Evolutionary conservation across 768 basidiomycete species (phyloP), one percentile per base, ranked within the genome.

Genomic region (Russula compacta): DNA sequence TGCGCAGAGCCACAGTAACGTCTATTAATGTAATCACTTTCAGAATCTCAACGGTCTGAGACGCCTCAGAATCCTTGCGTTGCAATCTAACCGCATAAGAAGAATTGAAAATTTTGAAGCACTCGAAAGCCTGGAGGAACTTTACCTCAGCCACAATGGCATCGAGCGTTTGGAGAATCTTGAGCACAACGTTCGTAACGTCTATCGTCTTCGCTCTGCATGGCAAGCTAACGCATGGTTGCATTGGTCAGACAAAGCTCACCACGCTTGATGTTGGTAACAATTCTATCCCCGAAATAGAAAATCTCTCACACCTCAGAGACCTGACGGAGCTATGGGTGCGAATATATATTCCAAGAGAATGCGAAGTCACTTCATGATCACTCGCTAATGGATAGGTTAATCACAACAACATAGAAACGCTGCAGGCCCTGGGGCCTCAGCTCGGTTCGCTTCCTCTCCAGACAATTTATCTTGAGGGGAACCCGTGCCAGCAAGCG

Each of bases 251-350:
- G 83, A 64, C 64, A 39, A 88, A 89, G 64, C 79, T 99, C 15
- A 84, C 83, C 33, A 95, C 92, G 1, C 76, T 99, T 29, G 97
- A 99, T 67, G 72, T 95, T 12, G 92, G 90, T 19, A 85, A 83
- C 67, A 99, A 99, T 70, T 87, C 86, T 67, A 79, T 99, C 52
- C 72, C 81, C 42, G 78, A 77, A 58, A 79, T 97, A 29, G 93
- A 95, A 69, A 91, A 90, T 58, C 69, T 98, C 29, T 83, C 88
- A 0, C 91, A 95, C 71, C 76, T 97, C 9, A 75, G 68, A 4
- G 71, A 76, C 3, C 75, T 99, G n/a, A 89, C 94, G 69, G 97
- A 99, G 70, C 80, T 99, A 66, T 99, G 97, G 97, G 94, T 95
- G 62, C 29, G 83, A 70, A 11, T 38, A 19, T 9, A 29, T 35